Evolutionary conservation across 495 filamentous ascomycete genomes (phyloP), one percentile per base, ranked within the genome.

Genomic region (Talaromyces wortmannii): DNA sequence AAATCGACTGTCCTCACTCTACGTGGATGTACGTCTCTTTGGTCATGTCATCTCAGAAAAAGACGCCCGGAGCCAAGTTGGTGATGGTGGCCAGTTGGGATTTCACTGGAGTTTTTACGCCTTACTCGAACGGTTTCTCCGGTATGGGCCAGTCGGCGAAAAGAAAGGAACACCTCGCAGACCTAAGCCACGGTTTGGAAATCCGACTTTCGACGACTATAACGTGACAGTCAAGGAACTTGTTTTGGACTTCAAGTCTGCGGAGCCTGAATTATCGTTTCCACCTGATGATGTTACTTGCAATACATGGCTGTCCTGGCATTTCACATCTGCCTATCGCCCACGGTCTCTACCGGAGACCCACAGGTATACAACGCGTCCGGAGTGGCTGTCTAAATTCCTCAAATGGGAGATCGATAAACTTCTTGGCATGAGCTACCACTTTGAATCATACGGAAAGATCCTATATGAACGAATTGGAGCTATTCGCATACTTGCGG

Each of bases 101-200:
- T 51, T 62, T 29, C 55, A 57, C n/a, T 62, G 62, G 62, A 33
- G 30, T 8, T 64, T 62, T 48, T 60, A 60, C 49, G 59, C 57
- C 5, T n/a, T 57, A 13, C 49, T 60, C 7, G 55, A 61, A 36
- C 55, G 56, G 11, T 64, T 61, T 50, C 33, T 61, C 11, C 53
- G 47, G 1, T 59, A 59, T 48, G 61, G 61, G 4, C 61, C 61
- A 7, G 53, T 64, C 45, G 59, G 23, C 8, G 56, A 44, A 45
- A 60, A 58, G 17, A 55, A 50, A 30, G 33, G 18, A 32, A 55
- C 13, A 12, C 17, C 15, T 18, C 5, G 6, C 15, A 50, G 42
- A 40, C 2, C 36, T 5, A 40, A 40, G 36, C 36, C 36, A 40
- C 36, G 13, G 13, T 40, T 40, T 40, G 5, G 36, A 13, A 40